Evolutionary conservation across 306 rosid genomes (phyloP).

Genomic region (Rosa lucieae): DNA sequence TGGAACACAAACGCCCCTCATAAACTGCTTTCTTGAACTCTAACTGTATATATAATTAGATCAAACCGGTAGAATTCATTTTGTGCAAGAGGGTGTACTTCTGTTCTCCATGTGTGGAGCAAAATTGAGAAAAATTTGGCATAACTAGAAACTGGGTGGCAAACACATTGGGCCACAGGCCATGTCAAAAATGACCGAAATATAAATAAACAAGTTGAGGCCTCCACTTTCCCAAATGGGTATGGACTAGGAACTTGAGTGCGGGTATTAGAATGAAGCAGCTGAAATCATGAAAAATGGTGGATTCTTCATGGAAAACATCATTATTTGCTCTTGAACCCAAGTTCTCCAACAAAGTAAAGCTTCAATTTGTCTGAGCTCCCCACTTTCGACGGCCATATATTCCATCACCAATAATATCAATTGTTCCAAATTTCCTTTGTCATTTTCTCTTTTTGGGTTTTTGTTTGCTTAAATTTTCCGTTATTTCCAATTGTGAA

Average conservation of each 20-base stretch:
- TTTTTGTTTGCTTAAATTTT: neutral
- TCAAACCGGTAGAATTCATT: neutral
- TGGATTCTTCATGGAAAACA: constrained; percentile 54
- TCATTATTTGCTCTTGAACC: constrained; percentile 49
- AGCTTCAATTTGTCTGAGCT: constrained; percentile 35
- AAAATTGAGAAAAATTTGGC: constrained; percentile 29
- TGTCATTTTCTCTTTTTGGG: neutral
- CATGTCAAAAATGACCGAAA: constrained; percentile 8
- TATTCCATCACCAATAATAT: constrained; percentile 22
- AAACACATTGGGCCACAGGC: constrained; percentile 65
- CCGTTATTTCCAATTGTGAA: neutral
- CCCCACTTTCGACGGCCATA: constrained; percentile 80
- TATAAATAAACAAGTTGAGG: constrained; percentile 21
- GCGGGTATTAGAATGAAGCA: constrained; percentile 25
- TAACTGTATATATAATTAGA: neutral
- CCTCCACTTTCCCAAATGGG: constrained; percentile 76
- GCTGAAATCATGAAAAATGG: constrained; percentile 23
- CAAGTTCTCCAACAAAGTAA: constrained; percentile 10
- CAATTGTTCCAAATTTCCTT: neutral
- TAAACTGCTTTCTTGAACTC: neutral
- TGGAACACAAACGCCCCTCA: no score
- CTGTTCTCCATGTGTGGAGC: constrained; percentile 40
- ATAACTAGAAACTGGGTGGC: constrained; percentile 41
- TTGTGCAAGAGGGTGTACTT: constrained; percentile 20
- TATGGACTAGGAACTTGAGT: constrained; percentile 45